Evolutionary conservation across 306 rosid species (phyloP), one percentile per base, ranked within the genome.

Genomic region (Heteromeles arbutifolia): DNA sequence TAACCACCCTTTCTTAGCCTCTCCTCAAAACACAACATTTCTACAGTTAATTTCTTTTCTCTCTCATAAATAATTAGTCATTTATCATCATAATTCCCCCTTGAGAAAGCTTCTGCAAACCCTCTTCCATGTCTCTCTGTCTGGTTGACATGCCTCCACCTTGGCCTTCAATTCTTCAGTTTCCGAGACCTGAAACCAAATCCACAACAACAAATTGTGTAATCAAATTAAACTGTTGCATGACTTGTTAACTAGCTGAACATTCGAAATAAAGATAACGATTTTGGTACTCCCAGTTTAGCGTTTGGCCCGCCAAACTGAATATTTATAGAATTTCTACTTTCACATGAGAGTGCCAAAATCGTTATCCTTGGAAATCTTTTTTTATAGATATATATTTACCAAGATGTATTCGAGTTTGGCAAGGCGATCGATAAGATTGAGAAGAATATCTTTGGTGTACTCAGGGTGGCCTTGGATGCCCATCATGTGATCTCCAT

Each of bases 381-480:
- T 37, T 37, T 29, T 7, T 48, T 48, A 14, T 14, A 45, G 41
- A 37, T 5, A 11, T 25, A 24, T 59, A 9, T 50, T 5, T 84
- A 91, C 98, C 86, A 45, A 31, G 65, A 94, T 83, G 64, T 64
- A 69, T 63, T 83, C 67, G 15, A 80, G 88, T 3, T 83, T 82
- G 19, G 82, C 80, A 8, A 94, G 87, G 19, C 95, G 98, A 50
- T 94, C 93, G 65, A 90, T 84, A 14, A 91, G 93, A 75, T 91
- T 86, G 0, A 85, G 72, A 39, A 94, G 90, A 54, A 94, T 90
- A 82, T 94, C 98, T 64, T 75, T 57, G 72, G 83, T 84, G 84
- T 88, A 95, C 75, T 95, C 98, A n/a, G 98, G 98, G 82, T 95
- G 98, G 14, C 98, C 98, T 74, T 95, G 98, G 77, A 92, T 95